phyloP scores from a whole-genome alignment of 768 basidiomycete genomes.

The Pleurotus giganteus region DNA sequence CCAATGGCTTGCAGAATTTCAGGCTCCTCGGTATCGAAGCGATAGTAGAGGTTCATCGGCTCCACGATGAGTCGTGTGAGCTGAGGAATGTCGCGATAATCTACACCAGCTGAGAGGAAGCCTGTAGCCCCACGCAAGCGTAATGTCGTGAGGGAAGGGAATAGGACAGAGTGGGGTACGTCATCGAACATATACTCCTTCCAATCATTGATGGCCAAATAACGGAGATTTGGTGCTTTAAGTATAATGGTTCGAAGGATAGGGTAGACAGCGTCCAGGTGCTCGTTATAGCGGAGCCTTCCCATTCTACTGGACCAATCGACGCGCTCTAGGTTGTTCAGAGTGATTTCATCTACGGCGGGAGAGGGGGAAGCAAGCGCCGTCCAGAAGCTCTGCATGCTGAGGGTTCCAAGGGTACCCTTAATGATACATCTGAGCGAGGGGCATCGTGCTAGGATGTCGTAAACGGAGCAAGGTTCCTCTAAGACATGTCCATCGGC shows the following conservation, averaged over 20 bases:
- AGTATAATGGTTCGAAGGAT: constrained; percentile 6
- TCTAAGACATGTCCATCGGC: background rate
- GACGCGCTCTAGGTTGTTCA: background rate
- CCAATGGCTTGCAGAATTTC: constrained; percentile 6
- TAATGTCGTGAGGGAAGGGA: background rate
- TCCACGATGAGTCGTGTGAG: constrained; percentile 1
- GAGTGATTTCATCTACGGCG: background rate
- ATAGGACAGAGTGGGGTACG: background rate
- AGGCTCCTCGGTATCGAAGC: constrained; percentile 4
- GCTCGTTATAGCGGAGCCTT: background rate
- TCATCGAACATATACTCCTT: constrained; percentile 6
- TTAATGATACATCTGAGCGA: background rate
- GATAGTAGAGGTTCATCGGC: constrained; percentile 8
- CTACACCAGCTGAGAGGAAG: constrained; percentile 2
- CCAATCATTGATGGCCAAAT: constrained; percentile 7
- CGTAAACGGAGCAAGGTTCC: constrained; percentile 5
- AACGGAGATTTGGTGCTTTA: constrained; percentile 1
- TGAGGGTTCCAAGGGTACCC: background rate
- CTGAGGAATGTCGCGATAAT: background rate
- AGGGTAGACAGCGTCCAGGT: constrained; percentile 1
- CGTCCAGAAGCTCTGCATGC: constrained; percentile 2
- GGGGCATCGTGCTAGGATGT: background rate
- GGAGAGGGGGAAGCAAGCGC: constrained; percentile 2
- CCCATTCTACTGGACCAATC: constrained; percentile 8
- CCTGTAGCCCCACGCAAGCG: constrained; percentile 6